Evolutionary conservation across 2,329 filamentous ascomycete genomes (phyloP).

Genomic region (Exophiala alcalophila): DNA sequence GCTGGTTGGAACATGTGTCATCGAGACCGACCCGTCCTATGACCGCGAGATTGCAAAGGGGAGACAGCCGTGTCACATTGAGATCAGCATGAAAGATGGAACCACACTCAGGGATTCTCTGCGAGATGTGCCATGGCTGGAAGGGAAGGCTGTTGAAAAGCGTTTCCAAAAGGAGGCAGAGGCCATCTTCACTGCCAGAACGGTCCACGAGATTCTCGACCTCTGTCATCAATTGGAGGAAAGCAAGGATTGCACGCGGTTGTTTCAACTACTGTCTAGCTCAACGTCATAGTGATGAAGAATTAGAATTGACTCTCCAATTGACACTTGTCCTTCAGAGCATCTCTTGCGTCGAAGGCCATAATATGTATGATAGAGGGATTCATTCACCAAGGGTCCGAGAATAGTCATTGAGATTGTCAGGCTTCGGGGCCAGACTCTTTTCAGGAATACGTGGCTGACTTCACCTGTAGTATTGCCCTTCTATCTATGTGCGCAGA

Average conservation of each 20-base stretch:
- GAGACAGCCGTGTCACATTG: conserved; percentile 10
- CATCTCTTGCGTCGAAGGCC: too few relatives aligned
- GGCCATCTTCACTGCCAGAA: not conserved
- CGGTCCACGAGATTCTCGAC: not conserved
- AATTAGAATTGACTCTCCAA: not conserved
- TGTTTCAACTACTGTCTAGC: not conserved
- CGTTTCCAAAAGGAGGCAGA: conserved; percentile 8
- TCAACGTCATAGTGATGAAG: not conserved
- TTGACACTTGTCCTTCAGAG: too few relatives aligned
- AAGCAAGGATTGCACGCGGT: not conserved
- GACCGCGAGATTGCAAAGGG: conserved; percentile 5
- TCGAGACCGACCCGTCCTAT: conserved; percentile 1
- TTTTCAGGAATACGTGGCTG: too few relatives aligned
- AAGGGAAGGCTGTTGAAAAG: conserved; percentile 5
- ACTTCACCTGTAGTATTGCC: too few relatives aligned
- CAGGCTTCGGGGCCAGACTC: too few relatives aligned
- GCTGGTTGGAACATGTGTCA: conserved; percentile 2
- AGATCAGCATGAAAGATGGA: conserved; percentile 7
- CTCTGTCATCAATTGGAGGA: not conserved
- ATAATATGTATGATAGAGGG: too few relatives aligned
- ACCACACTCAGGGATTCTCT: not conserved
- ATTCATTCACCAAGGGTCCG: too few relatives aligned
- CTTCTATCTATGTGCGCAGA: too few relatives aligned
- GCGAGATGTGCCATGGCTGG: conserved; percentile 13
- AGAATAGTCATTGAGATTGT: too few relatives aligned